phyloP scores from a whole-genome alignment of 1,284 basidiomycete genomes.

The Boletus sp. region DNA sequence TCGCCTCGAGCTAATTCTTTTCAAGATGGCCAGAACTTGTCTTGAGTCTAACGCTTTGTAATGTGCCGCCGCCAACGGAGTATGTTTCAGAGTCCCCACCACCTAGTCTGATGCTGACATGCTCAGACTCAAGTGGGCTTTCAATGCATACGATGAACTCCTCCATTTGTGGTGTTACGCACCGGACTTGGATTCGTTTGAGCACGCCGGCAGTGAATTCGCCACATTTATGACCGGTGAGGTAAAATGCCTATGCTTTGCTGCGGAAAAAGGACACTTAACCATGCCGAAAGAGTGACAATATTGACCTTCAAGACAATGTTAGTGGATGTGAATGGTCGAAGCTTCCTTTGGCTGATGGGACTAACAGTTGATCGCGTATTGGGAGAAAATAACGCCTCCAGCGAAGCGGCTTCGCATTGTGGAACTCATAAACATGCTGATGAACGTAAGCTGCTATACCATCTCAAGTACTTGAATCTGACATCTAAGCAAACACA shows the following conservation, averaged over 20 bases:
- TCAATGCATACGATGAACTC: slow-evolving; percentile 59
- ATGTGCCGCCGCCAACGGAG: slow-evolving; percentile 65
- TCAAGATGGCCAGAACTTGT: slow-evolving; percentile 68
- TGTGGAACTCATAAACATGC: slow-evolving; percentile 50
- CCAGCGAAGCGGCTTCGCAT: slow-evolving; percentile 50
- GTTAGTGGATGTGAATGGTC: slow-evolving; percentile 15
- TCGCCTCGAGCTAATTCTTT: slow-evolving; percentile 8
- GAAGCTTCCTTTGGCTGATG: slow-evolving; percentile 15
- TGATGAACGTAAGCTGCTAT: slow-evolving; percentile 50
- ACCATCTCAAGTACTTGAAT: not conserved
- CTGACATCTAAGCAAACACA: slow-evolving; percentile 23
- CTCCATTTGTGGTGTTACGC: slow-evolving; percentile 61
- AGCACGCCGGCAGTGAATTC: slow-evolving; percentile 59
- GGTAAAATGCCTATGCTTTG: slow-evolving; percentile 14
- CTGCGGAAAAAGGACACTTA: slow-evolving; percentile 10
- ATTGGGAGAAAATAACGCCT: slow-evolving; percentile 55
- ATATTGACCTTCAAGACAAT: slow-evolving; percentile 57
- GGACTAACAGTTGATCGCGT: slow-evolving; percentile 50
- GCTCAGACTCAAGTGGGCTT: slow-evolving; percentile 52
- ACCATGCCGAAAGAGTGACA: slow-evolving; percentile 39
- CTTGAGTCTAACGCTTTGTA: slow-evolving; percentile 62
- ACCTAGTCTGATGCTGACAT: slow-evolving; percentile 7
- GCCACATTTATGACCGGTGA: slow-evolving; percentile 54
- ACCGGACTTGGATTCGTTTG: slow-evolving; percentile 61
- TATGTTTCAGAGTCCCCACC: slow-evolving; percentile 33